Percentiles rank a stretch among this genome's conserved stretches.
These are phyloP conservation scores for Mycena filopes DNA, from an alignment of 768 basidiomycete species.

Conservation along the genomic window DNA sequence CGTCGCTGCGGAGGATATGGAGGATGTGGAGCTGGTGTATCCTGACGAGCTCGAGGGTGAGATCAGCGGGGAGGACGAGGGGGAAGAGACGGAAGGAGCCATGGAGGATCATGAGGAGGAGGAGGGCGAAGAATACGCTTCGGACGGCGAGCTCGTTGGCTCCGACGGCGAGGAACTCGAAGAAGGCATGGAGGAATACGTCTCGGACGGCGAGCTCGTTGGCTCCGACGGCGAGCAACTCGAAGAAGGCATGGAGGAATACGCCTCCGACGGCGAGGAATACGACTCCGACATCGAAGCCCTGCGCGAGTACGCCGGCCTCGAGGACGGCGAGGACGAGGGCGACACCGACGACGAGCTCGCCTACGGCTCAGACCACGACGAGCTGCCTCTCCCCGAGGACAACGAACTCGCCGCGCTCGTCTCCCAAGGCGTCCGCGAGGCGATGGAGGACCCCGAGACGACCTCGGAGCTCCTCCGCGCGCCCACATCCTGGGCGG, in stretches of 20 bases:
- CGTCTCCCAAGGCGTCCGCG: slow-evolving; percentile 20
- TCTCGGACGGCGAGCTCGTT: no score
- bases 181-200: no score
- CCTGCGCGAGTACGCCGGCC: no score
- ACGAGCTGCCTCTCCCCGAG: slow-evolving; percentile 14
- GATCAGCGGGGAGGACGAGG: no score
- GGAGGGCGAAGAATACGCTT: not conserved
- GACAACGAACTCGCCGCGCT: slow-evolving; percentile 13
- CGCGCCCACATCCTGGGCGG: not conserved
- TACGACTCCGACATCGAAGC: no score
- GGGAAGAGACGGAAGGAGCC: no score
- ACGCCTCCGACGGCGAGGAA: no score
- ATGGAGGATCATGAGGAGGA: no score
- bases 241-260: no score
- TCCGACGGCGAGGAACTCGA: slow-evolving; percentile 4
- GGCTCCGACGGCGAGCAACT: no score
- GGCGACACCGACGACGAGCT: not conserved
- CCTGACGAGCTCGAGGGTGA: no score
- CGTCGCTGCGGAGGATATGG: not conserved
- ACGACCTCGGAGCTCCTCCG: not conserved
- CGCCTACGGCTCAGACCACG: not conserved
- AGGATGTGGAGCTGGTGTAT: not conserved
- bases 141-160: not conserved
- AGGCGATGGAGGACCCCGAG: slow-evolving; percentile 8
- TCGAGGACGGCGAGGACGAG: no score